Evolutionary conservation across 257 asterid genomes (phyloP), one percentile per base, ranked within the genome.

Genomic region (Paraleonurus japonicus): DNA sequence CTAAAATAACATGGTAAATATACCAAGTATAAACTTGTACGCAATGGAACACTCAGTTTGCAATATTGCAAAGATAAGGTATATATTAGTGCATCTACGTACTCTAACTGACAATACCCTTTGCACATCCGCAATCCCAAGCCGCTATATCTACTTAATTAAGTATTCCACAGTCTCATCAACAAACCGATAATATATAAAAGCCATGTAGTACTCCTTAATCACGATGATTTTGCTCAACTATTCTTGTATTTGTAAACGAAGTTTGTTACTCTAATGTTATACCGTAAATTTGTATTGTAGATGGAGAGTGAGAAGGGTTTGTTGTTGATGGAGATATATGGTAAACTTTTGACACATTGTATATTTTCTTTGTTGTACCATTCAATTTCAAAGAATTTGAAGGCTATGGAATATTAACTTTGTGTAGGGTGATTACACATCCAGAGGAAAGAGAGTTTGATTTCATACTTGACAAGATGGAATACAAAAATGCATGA

Each of bases 231-330:
- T 32, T 47, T 45, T 57, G 5, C 19, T 61, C 54, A 68, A 58
- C 45, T 39, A 37, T 69, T 37, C 71, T 67, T 10, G 16, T 2
- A 0, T 5, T 19, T 16, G 15, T 17, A 48, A 39, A 23, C 61
- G 4, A 48, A 9, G 54, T 47, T 47, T 27, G 4, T 17, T n/a
- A n/a, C n/a, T n/a, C n/a, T n/a, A n/a, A n/a, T n/a, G n/a, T n/a
- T n/a, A n/a, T n/a, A n/a, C n/a, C n/a, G n/a, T n/a, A n/a, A n/a
- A n/a, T n/a, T n/a, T n/a, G n/a, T n/a, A n/a, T n/a, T n/a, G n/a
- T n/a, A n/a, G n/a, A n/a, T n/a, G 99, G 98, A 95, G 85, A 95
- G 98, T 66, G 99, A 95, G 83, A 95, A 95, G 86, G 96, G 86
- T 41, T 76, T 95, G 78, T 71, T 95, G 81, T 83, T 95, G 88